phyloP scores from a whole-genome alignment of 805 yeast genomes.

The Saturnispora zaruensis region DNA sequence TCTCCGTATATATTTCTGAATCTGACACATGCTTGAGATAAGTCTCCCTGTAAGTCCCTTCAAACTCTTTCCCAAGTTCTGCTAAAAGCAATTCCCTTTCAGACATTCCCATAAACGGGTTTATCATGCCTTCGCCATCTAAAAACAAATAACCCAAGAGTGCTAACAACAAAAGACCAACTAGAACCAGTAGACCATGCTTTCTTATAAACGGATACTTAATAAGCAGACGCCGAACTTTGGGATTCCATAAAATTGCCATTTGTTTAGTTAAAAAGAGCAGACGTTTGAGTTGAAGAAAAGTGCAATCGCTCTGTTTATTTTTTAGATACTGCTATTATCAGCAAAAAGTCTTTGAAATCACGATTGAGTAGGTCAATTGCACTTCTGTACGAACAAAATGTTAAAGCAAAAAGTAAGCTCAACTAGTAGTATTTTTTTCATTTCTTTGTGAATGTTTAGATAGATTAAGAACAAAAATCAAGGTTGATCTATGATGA shows the following conservation, averaged over 20 bases:
- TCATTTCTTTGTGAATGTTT: no score
- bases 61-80: constrained; percentile 20
- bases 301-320: neutral
- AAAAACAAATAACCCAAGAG: neutral
- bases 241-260: constrained; percentile 8
- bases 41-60: constrained; percentile 27
- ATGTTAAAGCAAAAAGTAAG: neutral
- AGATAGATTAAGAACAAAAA: neutral
- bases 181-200: constrained; percentile 1
- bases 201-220: constrained; percentile 3
- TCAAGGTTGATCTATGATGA: neutral
- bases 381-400: no score
- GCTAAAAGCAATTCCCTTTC: constrained; percentile 7
- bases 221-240: neutral
- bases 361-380: no score
- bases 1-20: constrained; percentile 20
- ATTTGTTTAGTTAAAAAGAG: neutral
- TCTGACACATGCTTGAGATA: constrained; percentile 18
- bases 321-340: neutral
- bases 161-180: neutral
- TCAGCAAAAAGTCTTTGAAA: neutral
- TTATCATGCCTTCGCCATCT: neutral
- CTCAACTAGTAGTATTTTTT: neutral
- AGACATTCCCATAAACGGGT: constrained; percentile 2
- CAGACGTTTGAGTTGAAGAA: neutral